Base-by-base conservation (phyloP, 2,329 filamentous ascomycete genomes). In the Penicillium griseofulvum region DNA sequence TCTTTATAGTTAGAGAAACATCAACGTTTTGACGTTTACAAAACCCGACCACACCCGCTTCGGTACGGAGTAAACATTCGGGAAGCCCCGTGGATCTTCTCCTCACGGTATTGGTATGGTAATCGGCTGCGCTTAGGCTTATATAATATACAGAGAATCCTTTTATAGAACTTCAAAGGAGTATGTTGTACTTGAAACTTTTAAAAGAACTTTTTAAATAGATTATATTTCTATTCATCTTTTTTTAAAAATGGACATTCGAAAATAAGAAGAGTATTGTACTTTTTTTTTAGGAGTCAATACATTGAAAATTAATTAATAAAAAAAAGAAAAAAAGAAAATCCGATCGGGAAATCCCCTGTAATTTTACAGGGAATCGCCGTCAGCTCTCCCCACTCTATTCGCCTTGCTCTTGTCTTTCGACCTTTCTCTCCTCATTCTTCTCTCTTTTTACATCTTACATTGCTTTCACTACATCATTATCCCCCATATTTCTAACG, bases 381-480 rank as follows among this genome's bases (percentile, higher is more conserved):
- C 57, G 60, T 64, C 63, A 65, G 60, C 60, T 63, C 48, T 62
- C 62, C 59, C 57, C 59, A 60, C 62, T 63, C 62, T 59, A 49
- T 61, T 63, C 56, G 58, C 59, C 60, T 61, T 64, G 54, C 55
- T 62, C 54, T 29, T 29, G 22, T 26, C 34, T 50, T 52, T 31
- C 42, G 33, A 12, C 26, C 36, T 50, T 52, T 33, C 42, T 45
- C 28, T 28, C 57, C 45, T 59, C 56, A 48, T 46, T 56, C 55
- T 39, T 49, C 49, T 58, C 39, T 29, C 55, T 48, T 52, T 12
- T 28, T 17, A 47, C 29, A 48, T 41, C 53, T 11, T n/a, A 33
- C 41, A 34, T 36, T 51, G 54, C 34, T 49, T 46, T 12, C 29
- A 31, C 12, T 31, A 41, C 14, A 5, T 56, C 44, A 43, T 48